phyloP scores from a whole-genome alignment of 371 early-diverging fungal genomes.

The Polyrhizophydium stewartii region DNA sequence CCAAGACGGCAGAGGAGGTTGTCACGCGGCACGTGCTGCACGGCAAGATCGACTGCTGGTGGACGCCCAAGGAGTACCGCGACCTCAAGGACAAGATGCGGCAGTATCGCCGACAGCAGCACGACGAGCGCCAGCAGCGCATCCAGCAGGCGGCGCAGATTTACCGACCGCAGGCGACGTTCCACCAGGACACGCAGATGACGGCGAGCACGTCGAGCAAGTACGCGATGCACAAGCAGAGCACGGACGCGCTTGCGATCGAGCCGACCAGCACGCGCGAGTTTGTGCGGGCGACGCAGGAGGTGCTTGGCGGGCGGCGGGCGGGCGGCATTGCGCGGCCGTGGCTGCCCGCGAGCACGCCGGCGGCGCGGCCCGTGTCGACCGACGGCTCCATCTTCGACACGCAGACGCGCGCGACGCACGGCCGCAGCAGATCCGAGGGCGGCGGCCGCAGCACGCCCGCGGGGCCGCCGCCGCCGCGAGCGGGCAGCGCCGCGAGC shows the following conservation, averaged over 20 bases:
- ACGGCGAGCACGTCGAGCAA: background rate
- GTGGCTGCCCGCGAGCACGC: background rate
- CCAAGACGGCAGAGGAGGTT: background rate
- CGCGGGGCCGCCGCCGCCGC: too few relatives aligned
- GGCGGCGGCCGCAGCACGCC: background rate
- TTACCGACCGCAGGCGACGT: background rate
- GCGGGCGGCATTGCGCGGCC: background rate
- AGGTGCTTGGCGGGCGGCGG: background rate
- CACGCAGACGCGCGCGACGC: background rate
- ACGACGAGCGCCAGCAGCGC: background rate
- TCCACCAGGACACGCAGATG: background rate
- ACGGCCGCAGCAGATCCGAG: background rate
- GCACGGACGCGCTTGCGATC: background rate
- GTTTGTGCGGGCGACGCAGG: background rate
- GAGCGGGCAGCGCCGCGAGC: too few relatives aligned
- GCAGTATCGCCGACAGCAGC: background rate
- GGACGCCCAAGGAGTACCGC: conserved; percentile 12
- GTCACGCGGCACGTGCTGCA: background rate
- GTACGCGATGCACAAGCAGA: background rate
- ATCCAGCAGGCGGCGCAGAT: background rate
- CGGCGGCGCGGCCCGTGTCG: background rate
- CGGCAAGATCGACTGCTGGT: conserved; percentile 15
- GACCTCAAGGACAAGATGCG: background rate
- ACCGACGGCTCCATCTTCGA: conserved; percentile 3
- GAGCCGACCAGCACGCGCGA: background rate